Conservation (phyloP, 352 stramenopile genomes). For the Globisporangium cylindrosporum region DNA sequence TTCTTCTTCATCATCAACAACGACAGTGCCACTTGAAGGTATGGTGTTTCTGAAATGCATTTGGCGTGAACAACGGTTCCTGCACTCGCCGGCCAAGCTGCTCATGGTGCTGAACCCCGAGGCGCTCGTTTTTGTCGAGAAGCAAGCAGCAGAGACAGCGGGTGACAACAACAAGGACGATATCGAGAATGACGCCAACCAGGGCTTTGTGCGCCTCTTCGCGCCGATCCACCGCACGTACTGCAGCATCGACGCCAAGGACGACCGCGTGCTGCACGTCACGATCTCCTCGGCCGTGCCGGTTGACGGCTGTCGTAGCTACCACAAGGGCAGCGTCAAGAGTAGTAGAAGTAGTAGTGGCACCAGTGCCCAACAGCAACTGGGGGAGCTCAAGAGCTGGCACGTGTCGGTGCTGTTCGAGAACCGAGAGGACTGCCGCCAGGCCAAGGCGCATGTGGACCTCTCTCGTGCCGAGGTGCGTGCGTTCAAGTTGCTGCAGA, state of each 20-base stretch:
- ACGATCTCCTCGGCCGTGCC: slow-evolving; percentile 53
- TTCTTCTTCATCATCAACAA: not conserved
- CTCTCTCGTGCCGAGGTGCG: slow-evolving; percentile 72
- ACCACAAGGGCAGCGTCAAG: slow-evolving; percentile 38
- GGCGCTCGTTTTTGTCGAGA: slow-evolving; percentile 66
- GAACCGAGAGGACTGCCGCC: slow-evolving; percentile 52
- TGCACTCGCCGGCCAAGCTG: slow-evolving; percentile 53
- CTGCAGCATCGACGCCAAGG: slow-evolving; percentile 60
- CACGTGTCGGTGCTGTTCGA: slow-evolving; percentile 66
- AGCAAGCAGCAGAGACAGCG: slow-evolving; percentile 6
- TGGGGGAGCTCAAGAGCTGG: slow-evolving; percentile 41
- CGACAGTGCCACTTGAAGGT: slow-evolving; percentile 39
- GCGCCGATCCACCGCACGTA: slow-evolving; percentile 72
- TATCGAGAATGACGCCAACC: slow-evolving; percentile 26
- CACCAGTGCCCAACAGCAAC: slow-evolving; percentile 1
- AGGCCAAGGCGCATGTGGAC: slow-evolving; percentile 71
- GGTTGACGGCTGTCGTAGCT: slow-evolving; percentile 60
- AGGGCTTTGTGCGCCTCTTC: slow-evolving; percentile 55
- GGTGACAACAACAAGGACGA: slow-evolving; percentile 13
- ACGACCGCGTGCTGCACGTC: slow-evolving; percentile 70
- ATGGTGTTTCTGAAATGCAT: slow-evolving; percentile 73
- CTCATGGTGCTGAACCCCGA: slow-evolving; percentile 76
- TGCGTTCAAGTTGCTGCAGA: slow-evolving; percentile 75
- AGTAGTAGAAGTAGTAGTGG: slow-evolving; percentile 5
- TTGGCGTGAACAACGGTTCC: slow-evolving; percentile 77